Percentiles rank a stretch among this genome's conserved stretches.
phyloP scores from a whole-genome alignment of 1,284 basidiomycete genomes.

The Pulchroboletus neoregius region DNA sequence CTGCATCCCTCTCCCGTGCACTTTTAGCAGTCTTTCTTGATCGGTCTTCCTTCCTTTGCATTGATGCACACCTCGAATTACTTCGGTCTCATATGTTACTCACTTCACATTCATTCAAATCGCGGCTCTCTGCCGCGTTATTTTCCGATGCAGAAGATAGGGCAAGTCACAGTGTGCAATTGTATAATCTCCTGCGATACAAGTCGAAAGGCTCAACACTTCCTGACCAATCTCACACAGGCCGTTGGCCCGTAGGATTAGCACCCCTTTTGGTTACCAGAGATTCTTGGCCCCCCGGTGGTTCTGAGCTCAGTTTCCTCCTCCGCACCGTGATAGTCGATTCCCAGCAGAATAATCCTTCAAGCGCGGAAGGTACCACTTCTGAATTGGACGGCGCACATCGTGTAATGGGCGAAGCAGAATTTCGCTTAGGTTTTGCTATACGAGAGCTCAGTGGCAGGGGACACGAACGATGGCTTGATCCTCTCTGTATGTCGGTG shows the following conservation, averaged over 20 bases:
- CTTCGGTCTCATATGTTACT: slow-evolving; percentile 68
- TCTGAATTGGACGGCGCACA: slow-evolving; percentile 22
- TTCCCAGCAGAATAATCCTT: slow-evolving; percentile 45
- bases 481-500: slow-evolving; percentile 63
- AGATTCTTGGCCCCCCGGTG: slow-evolving; percentile 80
- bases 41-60: slow-evolving; percentile 49
- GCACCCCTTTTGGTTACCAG: slow-evolving; percentile 66
- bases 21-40: slow-evolving; percentile 59
- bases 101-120: slow-evolving; percentile 61
- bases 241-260: slow-evolving; percentile 68
- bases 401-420: slow-evolving; percentile 58
- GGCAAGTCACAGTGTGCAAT: slow-evolving; percentile 34
- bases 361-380: not conserved
- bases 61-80: slow-evolving; percentile 59
- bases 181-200: slow-evolving; percentile 37
- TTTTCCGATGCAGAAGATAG: slow-evolving; percentile 63
- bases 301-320: slow-evolving; percentile 76
- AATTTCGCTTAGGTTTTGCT: slow-evolving; percentile 78
- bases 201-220: slow-evolving; percentile 20
- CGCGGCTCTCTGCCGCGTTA: slow-evolving; percentile 57
- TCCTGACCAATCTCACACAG: slow-evolving; percentile 9
- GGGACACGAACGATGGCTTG: slow-evolving; percentile 69
- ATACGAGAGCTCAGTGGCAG: slow-evolving; percentile 66
- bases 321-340: slow-evolving; percentile 78
- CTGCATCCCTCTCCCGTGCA: slow-evolving; percentile 54